A percentile compares a stretch with the other conserved stretches of the same genome.
Evolutionary conservation across 2,329 filamentous ascomycete species (phyloP).

Genomic region (Venturia oleaginea): DNA sequence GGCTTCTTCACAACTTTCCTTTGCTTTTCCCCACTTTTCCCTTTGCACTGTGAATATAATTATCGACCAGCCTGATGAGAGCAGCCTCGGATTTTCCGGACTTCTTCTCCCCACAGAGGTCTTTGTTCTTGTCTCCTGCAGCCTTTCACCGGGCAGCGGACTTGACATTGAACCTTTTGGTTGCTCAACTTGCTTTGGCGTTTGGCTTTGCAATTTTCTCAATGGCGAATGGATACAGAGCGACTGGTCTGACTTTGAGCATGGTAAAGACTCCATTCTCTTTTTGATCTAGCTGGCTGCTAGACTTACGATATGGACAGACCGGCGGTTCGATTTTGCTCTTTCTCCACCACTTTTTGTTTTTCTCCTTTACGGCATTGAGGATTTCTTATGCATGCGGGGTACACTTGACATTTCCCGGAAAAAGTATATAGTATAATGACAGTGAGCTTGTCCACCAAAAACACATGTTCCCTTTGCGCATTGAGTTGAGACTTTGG

Average conservation of each 20-base stretch:
- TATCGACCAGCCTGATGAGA: background rate
- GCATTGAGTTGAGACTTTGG: background rate
- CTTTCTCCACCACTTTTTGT: background rate
- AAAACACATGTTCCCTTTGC: background rate
- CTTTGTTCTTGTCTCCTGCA: background rate
- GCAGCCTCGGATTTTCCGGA: background rate
- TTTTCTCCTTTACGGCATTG: background rate
- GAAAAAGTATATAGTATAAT: background rate
- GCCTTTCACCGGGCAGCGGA: background rate
- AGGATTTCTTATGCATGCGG: background rate
- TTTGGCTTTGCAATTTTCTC: background rate
- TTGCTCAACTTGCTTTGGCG: background rate
- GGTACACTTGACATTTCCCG: background rate
- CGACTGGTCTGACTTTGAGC: background rate
- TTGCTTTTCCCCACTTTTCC: background rate
- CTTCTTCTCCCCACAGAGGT: background rate
- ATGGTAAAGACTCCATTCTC: background rate
- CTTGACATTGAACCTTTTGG: background rate
- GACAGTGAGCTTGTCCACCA: background rate
- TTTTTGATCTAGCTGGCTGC: background rate
- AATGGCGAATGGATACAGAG: background rate
- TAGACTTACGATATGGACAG: background rate
- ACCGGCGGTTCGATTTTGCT: background rate
- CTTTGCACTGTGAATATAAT: background rate
- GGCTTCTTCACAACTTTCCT: background rate